Evolutionary conservation across 164 flowering plant species (phyloP).

Genomic region (Piper betle): DNA sequence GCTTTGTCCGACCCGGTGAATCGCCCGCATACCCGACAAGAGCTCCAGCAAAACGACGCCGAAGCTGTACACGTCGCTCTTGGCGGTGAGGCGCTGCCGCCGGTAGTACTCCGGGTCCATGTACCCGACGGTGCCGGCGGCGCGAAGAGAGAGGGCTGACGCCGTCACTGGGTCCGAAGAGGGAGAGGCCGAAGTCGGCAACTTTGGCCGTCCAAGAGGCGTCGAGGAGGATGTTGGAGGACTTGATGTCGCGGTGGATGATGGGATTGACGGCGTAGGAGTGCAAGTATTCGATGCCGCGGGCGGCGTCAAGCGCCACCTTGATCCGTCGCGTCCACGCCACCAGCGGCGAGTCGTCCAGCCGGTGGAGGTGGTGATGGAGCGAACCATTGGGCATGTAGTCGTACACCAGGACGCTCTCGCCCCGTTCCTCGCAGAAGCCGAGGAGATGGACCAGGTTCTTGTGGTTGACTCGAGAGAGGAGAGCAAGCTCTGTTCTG

Average conservation of each 20-base stretch:
- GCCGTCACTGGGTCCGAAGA: slow-evolving; percentile 50
- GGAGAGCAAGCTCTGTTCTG: slow-evolving; percentile 49
- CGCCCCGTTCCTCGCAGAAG: slow-evolving; percentile 41
- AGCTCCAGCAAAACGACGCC: slow-evolving; percentile 68
- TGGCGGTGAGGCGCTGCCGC: slow-evolving; percentile 43
- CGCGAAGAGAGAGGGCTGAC: slow-evolving; percentile 34
- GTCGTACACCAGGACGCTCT: slow-evolving; percentile 55
- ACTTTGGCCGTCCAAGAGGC: slow-evolving; percentile 55
- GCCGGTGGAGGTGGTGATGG: slow-evolving; percentile 61
- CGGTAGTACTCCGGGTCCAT: slow-evolving; percentile 86
- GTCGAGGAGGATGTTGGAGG: slow-evolving; percentile 74
- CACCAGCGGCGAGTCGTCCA: slow-evolving; percentile 20
- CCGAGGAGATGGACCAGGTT: slow-evolving; percentile 57
- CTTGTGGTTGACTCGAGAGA: slow-evolving; percentile 62
- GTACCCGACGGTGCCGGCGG: slow-evolving; percentile 83
- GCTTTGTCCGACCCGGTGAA: slow-evolving; percentile 32
- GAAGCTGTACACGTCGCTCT: slow-evolving; percentile 83
- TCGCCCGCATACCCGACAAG: slow-evolving; percentile 61
- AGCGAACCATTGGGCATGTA: slow-evolving; percentile 55
- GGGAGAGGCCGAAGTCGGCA: slow-evolving; percentile 74
- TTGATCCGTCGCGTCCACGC: slow-evolving; percentile 50
- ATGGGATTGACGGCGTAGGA: slow-evolving; percentile 48
- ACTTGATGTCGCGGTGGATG: slow-evolving; percentile 83
- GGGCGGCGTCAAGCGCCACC: slow-evolving; percentile 68
- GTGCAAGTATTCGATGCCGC: slow-evolving; percentile 81